Evolutionary conservation across 306 rosid species (phyloP).

Genomic region (Quercus robur): DNA sequence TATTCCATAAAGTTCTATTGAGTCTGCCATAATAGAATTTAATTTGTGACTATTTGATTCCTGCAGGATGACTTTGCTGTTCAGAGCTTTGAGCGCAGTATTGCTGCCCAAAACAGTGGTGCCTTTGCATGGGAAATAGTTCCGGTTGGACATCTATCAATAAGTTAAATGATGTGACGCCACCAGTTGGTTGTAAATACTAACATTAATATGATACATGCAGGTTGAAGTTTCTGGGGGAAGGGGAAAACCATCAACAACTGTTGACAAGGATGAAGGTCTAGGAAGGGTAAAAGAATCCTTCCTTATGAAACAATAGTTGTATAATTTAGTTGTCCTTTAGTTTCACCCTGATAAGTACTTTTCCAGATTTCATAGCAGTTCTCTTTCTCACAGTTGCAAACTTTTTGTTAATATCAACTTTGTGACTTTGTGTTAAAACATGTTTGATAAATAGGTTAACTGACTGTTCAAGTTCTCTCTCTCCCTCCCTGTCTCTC

Average conservation of each 20-base stretch:
- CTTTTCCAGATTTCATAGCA: background rate
- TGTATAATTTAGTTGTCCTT: background rate
- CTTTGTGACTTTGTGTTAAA: background rate
- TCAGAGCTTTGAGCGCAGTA: slow-evolving; percentile 94
- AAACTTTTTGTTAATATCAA: background rate
- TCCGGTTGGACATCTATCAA: slow-evolving; percentile 45
- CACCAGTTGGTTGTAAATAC: background rate
- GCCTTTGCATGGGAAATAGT: slow-evolving; percentile 89
- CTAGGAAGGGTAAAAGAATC: slow-evolving; percentile 69
- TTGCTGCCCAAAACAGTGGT: slow-evolving; percentile 76
- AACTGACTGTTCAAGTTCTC: no score
- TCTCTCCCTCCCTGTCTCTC: background rate
- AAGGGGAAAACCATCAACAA: slow-evolving; percentile 84
- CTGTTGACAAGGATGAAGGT: slow-evolving; percentile 86
- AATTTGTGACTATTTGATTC: slow-evolving; percentile 21
- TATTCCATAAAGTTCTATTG: slow-evolving; percentile 1
- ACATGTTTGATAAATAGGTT: background rate
- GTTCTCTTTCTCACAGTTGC: slow-evolving; percentile 13
- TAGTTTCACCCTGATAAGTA: background rate
- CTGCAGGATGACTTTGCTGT: slow-evolving; percentile 74
- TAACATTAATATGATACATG: background rate
- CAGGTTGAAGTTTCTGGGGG: slow-evolving; percentile 91
- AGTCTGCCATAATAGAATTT: background rate
- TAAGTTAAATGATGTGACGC: background rate
- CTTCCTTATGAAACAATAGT: slow-evolving; percentile 3